Conservation (phyloP, 2,329 filamentous ascomycete genomes). For the Sarocladium brachiariae region DNA sequence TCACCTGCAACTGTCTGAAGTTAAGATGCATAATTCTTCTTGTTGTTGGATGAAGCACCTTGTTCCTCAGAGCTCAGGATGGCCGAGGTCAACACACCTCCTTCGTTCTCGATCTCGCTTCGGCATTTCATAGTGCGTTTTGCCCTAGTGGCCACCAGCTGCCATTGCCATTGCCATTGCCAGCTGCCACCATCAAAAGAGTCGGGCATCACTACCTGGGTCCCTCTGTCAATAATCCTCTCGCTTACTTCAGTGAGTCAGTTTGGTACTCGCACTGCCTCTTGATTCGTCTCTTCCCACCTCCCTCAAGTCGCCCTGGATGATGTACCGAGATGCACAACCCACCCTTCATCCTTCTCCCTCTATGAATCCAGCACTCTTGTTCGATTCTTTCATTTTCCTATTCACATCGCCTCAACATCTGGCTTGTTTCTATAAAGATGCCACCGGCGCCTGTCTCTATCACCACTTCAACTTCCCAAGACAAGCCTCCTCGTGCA, state of each 20-base stretch:
- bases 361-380: background rate
- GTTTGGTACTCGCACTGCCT: background rate
- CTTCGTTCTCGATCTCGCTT: too few relatives aligned
- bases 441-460: slow-evolving; percentile 1
- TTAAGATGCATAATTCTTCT: too few relatives aligned
- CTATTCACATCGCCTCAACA: too few relatives aligned
- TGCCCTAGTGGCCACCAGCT: too few relatives aligned
- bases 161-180: too few relatives aligned
- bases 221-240: background rate
- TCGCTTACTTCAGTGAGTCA: background rate
- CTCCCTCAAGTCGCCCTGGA: background rate
- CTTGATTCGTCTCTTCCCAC: background rate
- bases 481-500: slow-evolving; percentile 5
- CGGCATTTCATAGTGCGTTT: too few relatives aligned
- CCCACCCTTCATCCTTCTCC: background rate
- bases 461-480: background rate
- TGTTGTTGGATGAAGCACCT: too few relatives aligned
- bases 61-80: too few relatives aligned
- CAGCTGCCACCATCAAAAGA: background rate
- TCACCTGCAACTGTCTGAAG: too few relatives aligned
- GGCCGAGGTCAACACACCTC: too few relatives aligned
- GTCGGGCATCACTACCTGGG: too few relatives aligned
- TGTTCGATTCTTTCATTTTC: too few relatives aligned
- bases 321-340: background rate
- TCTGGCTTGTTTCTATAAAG: slow-evolving; percentile 2